Conservation (phyloP, 164 flowering plant genomes). For the Tetrastigma voinierianum region DNA sequence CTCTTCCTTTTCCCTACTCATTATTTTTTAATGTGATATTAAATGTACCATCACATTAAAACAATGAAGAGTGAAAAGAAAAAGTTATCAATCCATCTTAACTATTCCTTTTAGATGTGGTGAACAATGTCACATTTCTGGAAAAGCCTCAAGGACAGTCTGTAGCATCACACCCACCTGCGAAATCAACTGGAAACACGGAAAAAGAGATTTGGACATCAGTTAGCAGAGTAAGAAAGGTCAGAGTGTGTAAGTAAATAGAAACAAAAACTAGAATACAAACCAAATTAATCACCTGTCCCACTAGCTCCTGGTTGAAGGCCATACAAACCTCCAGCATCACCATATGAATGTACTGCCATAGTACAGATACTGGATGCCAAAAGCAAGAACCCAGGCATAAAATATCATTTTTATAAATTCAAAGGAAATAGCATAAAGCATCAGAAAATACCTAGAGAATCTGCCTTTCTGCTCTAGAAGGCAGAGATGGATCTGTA, state of each 20-base stretch:
- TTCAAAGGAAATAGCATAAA: not conserved
- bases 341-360: slow-evolving; percentile 63
- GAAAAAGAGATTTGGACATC: slow-evolving; percentile 15
- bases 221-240: slow-evolving; percentile 7
- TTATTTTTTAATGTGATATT: too few species aligned
- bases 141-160: slow-evolving; percentile 12
- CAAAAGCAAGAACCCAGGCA: not conserved
- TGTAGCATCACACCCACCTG: slow-evolving; percentile 62
- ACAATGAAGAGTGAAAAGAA: not conserved
- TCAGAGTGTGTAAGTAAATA: not conserved
- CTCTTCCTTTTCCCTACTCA: too few species aligned
- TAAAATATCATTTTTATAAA: not conserved
- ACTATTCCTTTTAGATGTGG: not conserved
- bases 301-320: slow-evolving; percentile 53
- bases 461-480: slow-evolving; percentile 89
- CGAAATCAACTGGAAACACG: slow-evolving; percentile 68
- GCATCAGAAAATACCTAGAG: slow-evolving; percentile 57
- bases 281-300: slow-evolving; percentile 39
- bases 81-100: not conserved
- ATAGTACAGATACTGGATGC: slow-evolving; percentile 6
- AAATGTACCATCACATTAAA: not conserved
- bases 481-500: slow-evolving; percentile 87
- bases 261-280: not conserved
- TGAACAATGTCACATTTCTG: not conserved
- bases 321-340: slow-evolving; percentile 62